A percentile compares a stretch with the other conserved stretches of the same genome.
These are phyloP conservation scores for Lizonia empirigonia DNA, from an alignment of 2,329 filamentous ascomycete genomes.

Conservation along the genomic window DNA sequence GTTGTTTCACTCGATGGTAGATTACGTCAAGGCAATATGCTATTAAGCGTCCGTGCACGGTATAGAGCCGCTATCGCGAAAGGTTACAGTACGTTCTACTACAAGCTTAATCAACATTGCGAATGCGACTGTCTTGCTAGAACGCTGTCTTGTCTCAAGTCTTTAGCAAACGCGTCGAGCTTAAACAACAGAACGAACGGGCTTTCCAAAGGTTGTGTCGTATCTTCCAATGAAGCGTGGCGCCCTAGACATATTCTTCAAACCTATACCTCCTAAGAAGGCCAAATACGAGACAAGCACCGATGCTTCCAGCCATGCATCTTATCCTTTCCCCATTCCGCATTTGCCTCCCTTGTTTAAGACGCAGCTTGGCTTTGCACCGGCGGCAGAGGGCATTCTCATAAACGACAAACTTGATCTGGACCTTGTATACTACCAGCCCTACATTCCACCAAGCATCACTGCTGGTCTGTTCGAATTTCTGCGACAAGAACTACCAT, in stretches of 20 bases:
- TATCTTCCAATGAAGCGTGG: constrained; percentile 56
- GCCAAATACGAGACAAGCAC: constrained; percentile 41
- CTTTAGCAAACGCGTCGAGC: too few species aligned
- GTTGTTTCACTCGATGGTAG: too few species aligned
- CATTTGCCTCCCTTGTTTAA: constrained; percentile 53
- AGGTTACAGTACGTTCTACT: too few species aligned
- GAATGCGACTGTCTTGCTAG: too few species aligned
- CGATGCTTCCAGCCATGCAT: constrained; percentile 52
- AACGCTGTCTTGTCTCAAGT: too few species aligned
- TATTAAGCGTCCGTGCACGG: too few species aligned
- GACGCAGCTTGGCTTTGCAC: constrained; percentile 52
- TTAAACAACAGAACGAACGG: too few species aligned
- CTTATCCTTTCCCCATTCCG: constrained; percentile 60
- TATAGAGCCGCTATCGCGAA: too few species aligned
- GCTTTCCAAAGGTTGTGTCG: too few species aligned
- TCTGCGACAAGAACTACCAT: constrained; percentile 71
- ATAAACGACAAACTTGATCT: constrained; percentile 73
- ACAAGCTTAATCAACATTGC: too few species aligned
- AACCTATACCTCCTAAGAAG: constrained; percentile 52
- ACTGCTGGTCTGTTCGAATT: constrained; percentile 70
- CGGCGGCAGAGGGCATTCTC: constrained; percentile 58
- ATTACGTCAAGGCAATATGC: too few species aligned
- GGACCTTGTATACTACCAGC: constrained; percentile 76
- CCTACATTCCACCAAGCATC: constrained; percentile 66
- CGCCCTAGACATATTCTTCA: constrained; percentile 73